phyloP scores from a whole-genome alignment of 2,329 filamentous ascomycete genomes.

The Colletotrichum acutatum region DNA sequence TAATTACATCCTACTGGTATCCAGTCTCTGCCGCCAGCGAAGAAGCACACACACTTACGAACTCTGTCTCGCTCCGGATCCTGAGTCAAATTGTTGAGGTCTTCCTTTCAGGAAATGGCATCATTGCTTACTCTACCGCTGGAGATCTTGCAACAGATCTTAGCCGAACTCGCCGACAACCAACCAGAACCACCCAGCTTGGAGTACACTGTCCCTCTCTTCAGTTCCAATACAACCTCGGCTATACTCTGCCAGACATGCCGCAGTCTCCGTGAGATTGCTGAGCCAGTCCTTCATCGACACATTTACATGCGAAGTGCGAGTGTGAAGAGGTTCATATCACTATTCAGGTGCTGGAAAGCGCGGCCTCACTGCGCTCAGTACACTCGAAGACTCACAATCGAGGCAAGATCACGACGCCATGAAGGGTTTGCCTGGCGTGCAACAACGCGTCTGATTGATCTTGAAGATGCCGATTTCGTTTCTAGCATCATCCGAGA shows the following conservation, averaged over 20 bases:
- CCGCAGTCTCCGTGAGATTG: neutral
- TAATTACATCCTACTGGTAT: neutral
- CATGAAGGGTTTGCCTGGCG: neutral
- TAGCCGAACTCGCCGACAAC: neutral
- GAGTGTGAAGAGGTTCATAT: neutral
- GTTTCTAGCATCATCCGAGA: neutral
- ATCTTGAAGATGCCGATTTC: neutral
- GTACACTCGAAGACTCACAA: conserved; percentile 8
- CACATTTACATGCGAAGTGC: conserved; percentile 12
- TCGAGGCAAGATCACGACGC: conserved; percentile 1
- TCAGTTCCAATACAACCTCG: neutral
- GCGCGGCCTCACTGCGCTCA: conserved; percentile 3
- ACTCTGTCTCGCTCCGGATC: neutral
- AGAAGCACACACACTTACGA: no score
- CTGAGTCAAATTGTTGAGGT: no score
- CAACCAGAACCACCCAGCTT: neutral
- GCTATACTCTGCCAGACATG: conserved; percentile 23
- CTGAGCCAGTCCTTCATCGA: conserved; percentile 11
- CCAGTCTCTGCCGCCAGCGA: neutral
- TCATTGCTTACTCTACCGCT: conserved; percentile 15
- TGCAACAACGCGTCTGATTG: neutral
- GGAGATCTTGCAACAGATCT: conserved; percentile 22
- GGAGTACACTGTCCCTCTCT: neutral
- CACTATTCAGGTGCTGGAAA: conserved; percentile 15
- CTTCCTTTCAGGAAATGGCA: neutral